Conservation (phyloP, 305 asterid species). For the Plantago coronopus region DNA sequence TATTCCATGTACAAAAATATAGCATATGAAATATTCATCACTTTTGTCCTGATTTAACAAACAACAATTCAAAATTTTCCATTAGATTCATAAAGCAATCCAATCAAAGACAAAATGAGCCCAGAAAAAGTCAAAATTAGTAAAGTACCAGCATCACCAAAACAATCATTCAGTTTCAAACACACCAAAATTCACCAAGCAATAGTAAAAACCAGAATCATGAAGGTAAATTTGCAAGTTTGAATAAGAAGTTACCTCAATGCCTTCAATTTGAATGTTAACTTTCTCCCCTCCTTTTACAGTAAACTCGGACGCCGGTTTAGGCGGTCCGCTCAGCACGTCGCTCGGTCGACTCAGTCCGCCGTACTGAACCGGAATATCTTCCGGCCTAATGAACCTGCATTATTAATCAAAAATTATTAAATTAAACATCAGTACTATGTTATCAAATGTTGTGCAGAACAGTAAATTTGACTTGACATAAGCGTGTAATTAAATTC, state of each 20-base stretch:
- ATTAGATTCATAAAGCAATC: constrained; percentile 1
- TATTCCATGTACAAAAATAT: not conserved
- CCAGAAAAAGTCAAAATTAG: constrained; percentile 7
- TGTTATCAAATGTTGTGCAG: no score
- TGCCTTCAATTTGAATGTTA: constrained; percentile 89
- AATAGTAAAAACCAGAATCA: not conserved
- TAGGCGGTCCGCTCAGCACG: constrained; percentile 48
- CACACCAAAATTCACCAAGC: not conserved
- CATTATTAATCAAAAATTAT: not conserved
- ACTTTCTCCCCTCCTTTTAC: constrained; percentile 94
- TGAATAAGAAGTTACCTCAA: constrained; percentile 49
- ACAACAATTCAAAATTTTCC: constrained; percentile 7
- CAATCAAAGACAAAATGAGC: not conserved
- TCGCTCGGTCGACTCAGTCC: constrained; percentile 81
- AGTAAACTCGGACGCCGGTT: constrained; percentile 84
- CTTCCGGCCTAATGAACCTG: constrained; percentile 83
- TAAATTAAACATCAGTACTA: not conserved
- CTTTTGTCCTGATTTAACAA: constrained; percentile 7
- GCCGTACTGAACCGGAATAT: constrained; percentile 83
- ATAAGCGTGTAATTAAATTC: no score
- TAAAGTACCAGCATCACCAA: not conserved
- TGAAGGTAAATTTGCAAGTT: not conserved
- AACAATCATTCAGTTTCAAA: constrained; percentile 10
- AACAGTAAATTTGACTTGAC: not conserved
- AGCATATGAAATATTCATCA: not conserved